Base-by-base conservation (phyloP, 331 rosid species). In the Rosa hybrid region DNA sequence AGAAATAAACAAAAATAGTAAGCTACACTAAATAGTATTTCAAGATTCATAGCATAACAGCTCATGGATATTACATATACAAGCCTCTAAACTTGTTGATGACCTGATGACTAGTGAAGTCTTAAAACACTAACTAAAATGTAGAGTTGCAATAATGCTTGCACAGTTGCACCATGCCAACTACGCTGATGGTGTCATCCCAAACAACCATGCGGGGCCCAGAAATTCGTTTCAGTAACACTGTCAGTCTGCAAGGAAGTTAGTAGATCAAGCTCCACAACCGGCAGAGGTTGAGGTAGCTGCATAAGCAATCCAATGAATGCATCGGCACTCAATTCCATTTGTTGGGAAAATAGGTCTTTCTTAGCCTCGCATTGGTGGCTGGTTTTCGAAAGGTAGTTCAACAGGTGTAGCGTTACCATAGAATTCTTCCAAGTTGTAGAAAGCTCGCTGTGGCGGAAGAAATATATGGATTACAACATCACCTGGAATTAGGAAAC, bases 361-460 rank as follows among this genome's bases (percentile, higher is more conserved):
- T 79, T 45, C 53, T 91, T 88, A 87, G 76, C 86, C 76, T 70
- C 77, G 91, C 86, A 87, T 87, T 21, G 93, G 94, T 23, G 92
- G 92, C 82, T 89, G 90, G 68, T 89, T 90, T 85, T 95, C 98
- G 2, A 90, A 93, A 77, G 97, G 97, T 57, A 95, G 87, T 81
- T 93, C 96, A 75, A 95, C 82, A 1, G 77, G 81, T 13, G 94
- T 88, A 21, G 99, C 99, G 39, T 93, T 93, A 12, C 78, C 97
- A 45, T 93, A 95, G 75, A 95, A 95, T 80, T 95, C 99, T 83
- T 95, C 99, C 89, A 95, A 86, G 78, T 95, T 95, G 92, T 95
- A 95, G 88, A 91, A 95, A 56, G 80, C 90, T 81, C 99, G 88
- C 63, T 91, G 93, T 64, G 60, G 91, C 6, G 99, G 99, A 87